These are phyloP conservation scores for Acanthamoeba royreba DNA, from an alignment of 208 protist genomes.

Conservation along the genomic window DNA sequence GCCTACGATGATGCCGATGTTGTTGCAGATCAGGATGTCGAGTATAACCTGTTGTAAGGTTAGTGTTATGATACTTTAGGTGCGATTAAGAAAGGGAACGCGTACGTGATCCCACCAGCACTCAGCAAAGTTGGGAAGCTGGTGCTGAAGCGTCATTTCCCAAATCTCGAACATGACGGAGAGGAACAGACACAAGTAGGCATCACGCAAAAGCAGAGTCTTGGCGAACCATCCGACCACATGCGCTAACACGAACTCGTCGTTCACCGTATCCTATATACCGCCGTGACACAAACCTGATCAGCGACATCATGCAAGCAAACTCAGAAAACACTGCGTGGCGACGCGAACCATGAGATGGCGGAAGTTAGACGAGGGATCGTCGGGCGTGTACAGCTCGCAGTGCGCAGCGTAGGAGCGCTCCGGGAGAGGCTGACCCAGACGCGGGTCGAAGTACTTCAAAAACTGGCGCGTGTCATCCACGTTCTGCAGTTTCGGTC, in stretches of 20 bases:
- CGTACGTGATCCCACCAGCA: constrained; percentile 96
- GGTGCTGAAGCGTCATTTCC: constrained; percentile 93
- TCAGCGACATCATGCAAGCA: not conserved
- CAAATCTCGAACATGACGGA: constrained; percentile 92
- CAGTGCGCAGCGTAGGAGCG: constrained; percentile 91
- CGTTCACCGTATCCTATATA: constrained; percentile 80
- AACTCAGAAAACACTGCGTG: not conserved
- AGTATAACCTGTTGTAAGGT: constrained; percentile 87
- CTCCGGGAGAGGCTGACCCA: constrained; percentile 84
- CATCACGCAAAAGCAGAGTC: constrained; percentile 91
- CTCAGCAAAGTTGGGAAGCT: constrained; percentile 93
- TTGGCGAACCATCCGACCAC: constrained; percentile 92
- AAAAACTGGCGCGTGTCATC: constrained; percentile 71
- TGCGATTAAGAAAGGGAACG: not conserved
- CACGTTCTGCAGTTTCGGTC: not conserved
- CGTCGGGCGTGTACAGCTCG: constrained; percentile 85
- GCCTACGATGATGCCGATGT: constrained; percentile 90
- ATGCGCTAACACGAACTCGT: constrained; percentile 94
- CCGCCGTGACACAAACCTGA: not conserved
- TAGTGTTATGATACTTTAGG: no score
- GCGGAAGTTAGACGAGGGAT: constrained; percentile 75
- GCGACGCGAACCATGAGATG: constrained; percentile 70
- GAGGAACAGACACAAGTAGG: constrained; percentile 84
- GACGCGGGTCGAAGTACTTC: constrained; percentile 82
- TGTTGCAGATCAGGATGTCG: constrained; percentile 95